Evolutionary conservation across 1,139 yeast species (phyloP), one percentile per base, ranked within the genome.

Genomic region (Taphrina wiesneri): DNA sequence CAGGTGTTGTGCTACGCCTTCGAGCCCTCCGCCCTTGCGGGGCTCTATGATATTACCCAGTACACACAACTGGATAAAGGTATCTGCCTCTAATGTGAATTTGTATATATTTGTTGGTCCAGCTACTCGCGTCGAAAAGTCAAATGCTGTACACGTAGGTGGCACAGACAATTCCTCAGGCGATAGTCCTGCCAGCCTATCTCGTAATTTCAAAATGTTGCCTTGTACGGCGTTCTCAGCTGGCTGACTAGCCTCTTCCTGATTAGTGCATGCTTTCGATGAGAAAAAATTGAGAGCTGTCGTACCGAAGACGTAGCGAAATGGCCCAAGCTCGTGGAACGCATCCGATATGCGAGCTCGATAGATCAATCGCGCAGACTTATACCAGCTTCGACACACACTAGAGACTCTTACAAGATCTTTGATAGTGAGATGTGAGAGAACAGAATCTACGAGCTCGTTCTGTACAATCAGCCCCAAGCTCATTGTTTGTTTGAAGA

Each of bases 1-100:
- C 28, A 54, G n/a, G 23, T 54, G 59, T 28, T 39, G 59, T 23
- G 59, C 59, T 3, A 54, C 59, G 23, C 59, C 59, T 54, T 54
- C 59, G 7, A 54, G 49, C 21, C 46, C 49, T n/a, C 59, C 59
- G 11, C 49, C 49, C 25, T 36, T 39, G 2, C 59, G 30, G 11
- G 46, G 59, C 59, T 54, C 36, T 39, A 54, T 54, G 49, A 54
- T 54, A 32, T 54, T 54, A 11, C 59, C 59, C 19, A 41, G 23
- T 9, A 54, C 23, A 21, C 46, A 36, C 17, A 54, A 36, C 23
- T 54, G 59, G 34, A 54, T 54, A 19, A 54, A 54, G 15, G 49
- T 54, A 19, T 54, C 59, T 21, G 59, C 23, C 25, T 54, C 59
- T 11, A 54, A n/a, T n/a, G 30, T 39, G 26, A 54, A 54, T 9